A percentile compares a stretch with the other conserved stretches of the same genome.
phyloP scores from a whole-genome alignment of 2,329 filamentous ascomycete species.

The Rhynchosporium agropyri region DNA sequence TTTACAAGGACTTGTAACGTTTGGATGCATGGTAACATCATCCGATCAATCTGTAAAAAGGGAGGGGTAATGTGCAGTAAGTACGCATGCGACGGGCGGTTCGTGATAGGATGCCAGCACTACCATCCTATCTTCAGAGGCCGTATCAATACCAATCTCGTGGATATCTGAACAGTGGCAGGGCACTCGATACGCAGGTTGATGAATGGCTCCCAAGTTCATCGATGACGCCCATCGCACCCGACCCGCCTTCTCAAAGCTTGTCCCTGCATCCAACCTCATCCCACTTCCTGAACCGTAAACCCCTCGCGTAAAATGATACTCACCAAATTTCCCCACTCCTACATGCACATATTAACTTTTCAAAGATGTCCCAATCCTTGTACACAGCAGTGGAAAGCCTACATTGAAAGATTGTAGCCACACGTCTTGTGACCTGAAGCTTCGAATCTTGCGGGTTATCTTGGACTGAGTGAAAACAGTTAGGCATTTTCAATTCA shows the following conservation, averaged over 20 bases:
- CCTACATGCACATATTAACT: not conserved
- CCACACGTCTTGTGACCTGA: not conserved
- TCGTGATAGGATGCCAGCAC: not conserved
- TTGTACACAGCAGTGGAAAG: not conserved
- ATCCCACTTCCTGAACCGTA: slow-evolving; percentile 7
- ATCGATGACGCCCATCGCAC: not conserved
- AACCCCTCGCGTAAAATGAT: not conserved
- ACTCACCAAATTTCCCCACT: not conserved
- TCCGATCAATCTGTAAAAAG: not conserved
- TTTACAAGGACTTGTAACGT: slow-evolving; percentile 20
- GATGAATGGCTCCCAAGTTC: slow-evolving; percentile 2
- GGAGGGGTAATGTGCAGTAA: not conserved
- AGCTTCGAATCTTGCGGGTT: not conserved
- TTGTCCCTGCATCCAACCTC: slow-evolving; percentile 12
- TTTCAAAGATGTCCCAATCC: not conserved
- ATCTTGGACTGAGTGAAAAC: not conserved
- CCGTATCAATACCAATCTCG: not conserved
- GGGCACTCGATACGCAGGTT: not conserved
- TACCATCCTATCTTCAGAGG: not conserved
- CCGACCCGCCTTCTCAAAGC: not conserved
- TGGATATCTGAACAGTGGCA: not conserved
- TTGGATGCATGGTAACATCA: slow-evolving; percentile 20
- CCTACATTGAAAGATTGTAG: not conserved
- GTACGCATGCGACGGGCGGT: not conserved
- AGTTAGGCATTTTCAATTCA: not conserved